Conservation (phyloP, 495 filamentous ascomycete genomes). For the Aspergillus heteromorphus region DNA sequence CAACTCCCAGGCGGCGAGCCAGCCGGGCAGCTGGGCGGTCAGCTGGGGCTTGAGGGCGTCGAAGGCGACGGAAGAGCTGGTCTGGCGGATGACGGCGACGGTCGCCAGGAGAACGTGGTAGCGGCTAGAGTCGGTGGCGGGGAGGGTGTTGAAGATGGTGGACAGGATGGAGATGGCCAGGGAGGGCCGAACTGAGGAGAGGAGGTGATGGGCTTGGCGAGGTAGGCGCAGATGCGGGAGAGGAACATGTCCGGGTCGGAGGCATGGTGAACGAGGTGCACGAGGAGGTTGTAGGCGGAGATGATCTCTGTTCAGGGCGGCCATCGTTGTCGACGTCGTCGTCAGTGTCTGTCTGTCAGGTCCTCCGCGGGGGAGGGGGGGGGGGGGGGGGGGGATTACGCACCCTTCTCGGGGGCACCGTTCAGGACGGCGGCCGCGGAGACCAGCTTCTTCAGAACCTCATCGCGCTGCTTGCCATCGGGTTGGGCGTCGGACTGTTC, state of each 20-base stretch:
- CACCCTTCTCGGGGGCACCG: constrained; percentile 80
- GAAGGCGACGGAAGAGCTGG: constrained; percentile 62
- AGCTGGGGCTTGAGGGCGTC: constrained; percentile 77
- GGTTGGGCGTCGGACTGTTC: constrained; percentile 42
- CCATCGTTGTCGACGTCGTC: constrained; percentile 17
- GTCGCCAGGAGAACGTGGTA: constrained; percentile 87
- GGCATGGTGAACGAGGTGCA: constrained; percentile 84
- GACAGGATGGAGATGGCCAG: constrained; percentile 83
- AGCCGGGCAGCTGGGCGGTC: constrained; percentile 64
- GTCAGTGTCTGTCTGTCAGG: constrained; percentile 3
- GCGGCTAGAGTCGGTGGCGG: constrained; percentile 64
- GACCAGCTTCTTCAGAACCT: constrained; percentile 83
- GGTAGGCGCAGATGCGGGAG: constrained; percentile 76
- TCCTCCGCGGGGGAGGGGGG: no score
- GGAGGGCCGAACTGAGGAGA: constrained; percentile 77
- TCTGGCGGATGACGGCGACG: constrained; percentile 67
- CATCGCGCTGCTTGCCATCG: constrained; percentile 65
- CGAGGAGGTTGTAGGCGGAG: constrained; percentile 89
- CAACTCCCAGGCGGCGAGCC: constrained; percentile 79
- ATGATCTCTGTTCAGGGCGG: constrained; percentile 83
- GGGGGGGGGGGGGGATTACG: constrained; percentile 18
- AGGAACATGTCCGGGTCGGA: constrained; percentile 79
- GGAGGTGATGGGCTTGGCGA: constrained; percentile 77
- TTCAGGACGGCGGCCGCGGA: constrained; percentile 66
- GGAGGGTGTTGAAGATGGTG: constrained; percentile 94